A percentile compares a stretch with the other conserved stretches of the same genome.
These are phyloP conservation scores for Penicillium frequentans DNA, from an alignment of 2,329 filamentous ascomycete species.

Conservation along the genomic window DNA sequence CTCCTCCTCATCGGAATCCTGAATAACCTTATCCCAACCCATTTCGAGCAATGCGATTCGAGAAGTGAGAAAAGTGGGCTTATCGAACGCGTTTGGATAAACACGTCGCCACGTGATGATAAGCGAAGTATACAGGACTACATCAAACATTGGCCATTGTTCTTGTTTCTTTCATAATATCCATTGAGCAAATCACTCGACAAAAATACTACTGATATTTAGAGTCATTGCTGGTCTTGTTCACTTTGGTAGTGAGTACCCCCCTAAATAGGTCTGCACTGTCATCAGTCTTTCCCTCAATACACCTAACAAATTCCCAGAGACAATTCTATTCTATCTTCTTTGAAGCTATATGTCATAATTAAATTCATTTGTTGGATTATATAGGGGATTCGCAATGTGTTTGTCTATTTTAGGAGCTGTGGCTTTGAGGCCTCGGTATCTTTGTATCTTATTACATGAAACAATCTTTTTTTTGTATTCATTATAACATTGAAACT, in stretches of 20 bases:
- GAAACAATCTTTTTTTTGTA: neutral
- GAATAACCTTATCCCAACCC: slow-evolving; percentile 40
- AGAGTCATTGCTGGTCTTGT: neutral
- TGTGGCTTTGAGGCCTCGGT: neutral
- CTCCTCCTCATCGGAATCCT: slow-evolving; percentile 47
- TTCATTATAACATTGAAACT: neutral
- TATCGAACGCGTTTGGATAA: slow-evolving; percentile 1
- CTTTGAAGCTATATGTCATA: no score
- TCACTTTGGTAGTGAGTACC: neutral
- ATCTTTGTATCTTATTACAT: neutral
- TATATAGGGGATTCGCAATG: neutral
- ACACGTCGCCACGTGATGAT: slow-evolving; percentile 9
- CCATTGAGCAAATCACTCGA: neutral
- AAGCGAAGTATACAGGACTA: neutral
- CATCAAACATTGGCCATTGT: neutral
- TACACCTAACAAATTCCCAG: no score
- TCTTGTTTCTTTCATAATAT: neutral
- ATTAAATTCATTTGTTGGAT: no score
- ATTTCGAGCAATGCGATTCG: slow-evolving; percentile 24
- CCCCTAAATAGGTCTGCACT: neutral
- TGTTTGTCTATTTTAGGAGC: neutral
- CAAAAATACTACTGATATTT: no score
- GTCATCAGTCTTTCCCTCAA: neutral
- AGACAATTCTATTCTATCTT: no score
- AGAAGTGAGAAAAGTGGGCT: neutral